Evolutionary conservation across 2,329 filamentous ascomycete genomes (phyloP).

Genomic region (Cladosporium sp.): DNA sequence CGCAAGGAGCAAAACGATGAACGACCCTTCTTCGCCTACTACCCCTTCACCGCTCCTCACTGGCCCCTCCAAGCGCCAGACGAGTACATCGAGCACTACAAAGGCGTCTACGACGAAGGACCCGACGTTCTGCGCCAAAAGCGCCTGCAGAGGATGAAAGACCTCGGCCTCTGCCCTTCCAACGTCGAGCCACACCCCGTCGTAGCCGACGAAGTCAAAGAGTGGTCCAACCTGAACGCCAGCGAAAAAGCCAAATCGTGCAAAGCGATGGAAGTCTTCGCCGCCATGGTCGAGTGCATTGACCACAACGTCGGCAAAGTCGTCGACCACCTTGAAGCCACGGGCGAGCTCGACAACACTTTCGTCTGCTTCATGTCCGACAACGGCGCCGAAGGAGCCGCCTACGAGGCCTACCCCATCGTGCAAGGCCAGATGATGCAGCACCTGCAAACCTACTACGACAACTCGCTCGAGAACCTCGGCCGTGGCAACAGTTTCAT

Average conservation of each 20-base stretch:
- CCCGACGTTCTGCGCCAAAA: conserved; percentile 53
- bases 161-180: conserved; percentile 52
- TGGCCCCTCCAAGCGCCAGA: conserved; percentile 60
- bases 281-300: conserved; percentile 61
- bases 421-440: conserved; percentile 52
- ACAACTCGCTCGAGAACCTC: conserved; percentile 56
- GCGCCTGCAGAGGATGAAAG: conserved; percentile 53
- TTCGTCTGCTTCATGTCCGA: conserved; percentile 62
- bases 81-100: conserved; percentile 54
- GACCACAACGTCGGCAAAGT: conserved; percentile 57
- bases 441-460: conserved; percentile 54
- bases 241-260: conserved; percentile 47
- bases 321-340: conserved; percentile 51
- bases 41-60: conserved; percentile 60
- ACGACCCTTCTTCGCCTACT: conserved; percentile 56
- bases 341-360: conserved; percentile 60
- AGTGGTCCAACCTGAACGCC: conserved; percentile 46
- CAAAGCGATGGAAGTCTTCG: conserved; percentile 59
- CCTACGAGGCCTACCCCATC: conserved; percentile 56
- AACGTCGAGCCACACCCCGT: conserved; percentile 51
- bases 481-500: conserved; percentile 56
- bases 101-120: conserved; percentile 57
- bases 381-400: conserved; percentile 59
- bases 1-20: conserved; percentile 33
- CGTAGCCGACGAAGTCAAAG: conserved; percentile 45